Evolutionary conservation across 2,329 filamentous ascomycete genomes (phyloP).

Genomic region (Orbilia brochopaga): DNA sequence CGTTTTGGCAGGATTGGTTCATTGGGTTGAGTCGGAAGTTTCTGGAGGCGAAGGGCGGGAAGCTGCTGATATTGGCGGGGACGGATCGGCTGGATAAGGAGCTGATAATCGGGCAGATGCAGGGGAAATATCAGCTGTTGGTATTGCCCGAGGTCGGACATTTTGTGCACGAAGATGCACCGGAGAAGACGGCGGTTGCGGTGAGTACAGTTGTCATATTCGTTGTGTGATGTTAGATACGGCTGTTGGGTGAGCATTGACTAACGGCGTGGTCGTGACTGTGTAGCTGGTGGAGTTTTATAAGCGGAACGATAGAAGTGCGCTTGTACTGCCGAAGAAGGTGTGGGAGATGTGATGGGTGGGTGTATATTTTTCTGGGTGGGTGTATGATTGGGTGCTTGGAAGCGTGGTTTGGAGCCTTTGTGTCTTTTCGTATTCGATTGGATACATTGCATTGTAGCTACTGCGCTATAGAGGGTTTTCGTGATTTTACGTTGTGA

Average conservation of each 20-base stretch:
- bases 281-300: conserved; percentile 80
- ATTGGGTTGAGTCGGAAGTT: conserved; percentile 87
- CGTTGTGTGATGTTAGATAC: conserved; percentile 1
- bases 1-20: conserved; percentile 96
- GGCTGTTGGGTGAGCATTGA: neutral
- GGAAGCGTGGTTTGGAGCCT: neutral
- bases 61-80: conserved; percentile 81
- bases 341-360: conserved; percentile 71
- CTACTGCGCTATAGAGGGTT: too few relatives aligned
- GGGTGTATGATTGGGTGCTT: conserved; percentile 4
- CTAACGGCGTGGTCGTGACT: conserved; percentile 17
- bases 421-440: neutral
- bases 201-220: conserved; percentile 44
- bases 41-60: conserved; percentile 78
- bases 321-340: conserved; percentile 87
- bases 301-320: conserved; percentile 83
- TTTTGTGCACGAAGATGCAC: conserved; percentile 94
- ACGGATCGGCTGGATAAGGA: conserved; percentile 91
- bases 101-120: conserved; percentile 95
- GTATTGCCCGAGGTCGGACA: conserved; percentile 95
- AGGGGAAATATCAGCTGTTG: conserved; percentile 95
- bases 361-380: neutral
- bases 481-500: too few relatives aligned
- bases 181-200: conserved; percentile 83
- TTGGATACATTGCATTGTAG: neutral